phyloP scores from a whole-genome alignment of 352 stramenopile genomes.

The Phytophthora quininea region DNA sequence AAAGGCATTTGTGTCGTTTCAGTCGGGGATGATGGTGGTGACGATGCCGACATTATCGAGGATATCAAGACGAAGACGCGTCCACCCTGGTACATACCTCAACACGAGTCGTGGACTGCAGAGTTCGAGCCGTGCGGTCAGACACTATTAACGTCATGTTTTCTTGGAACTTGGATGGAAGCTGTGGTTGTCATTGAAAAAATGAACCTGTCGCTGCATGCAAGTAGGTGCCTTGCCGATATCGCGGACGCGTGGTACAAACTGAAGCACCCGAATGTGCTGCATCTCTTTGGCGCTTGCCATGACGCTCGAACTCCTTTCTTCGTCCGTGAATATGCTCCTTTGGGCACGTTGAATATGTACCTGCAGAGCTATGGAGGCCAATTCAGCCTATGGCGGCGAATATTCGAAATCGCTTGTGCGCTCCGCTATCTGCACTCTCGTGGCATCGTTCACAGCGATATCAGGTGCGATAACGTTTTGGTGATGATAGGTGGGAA shows the following conservation, averaged over 20 bases:
- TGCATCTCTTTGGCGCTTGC: neutral
- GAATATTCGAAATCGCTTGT: neutral
- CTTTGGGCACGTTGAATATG: neutral
- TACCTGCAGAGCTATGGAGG: neutral
- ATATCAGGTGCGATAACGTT: neutral
- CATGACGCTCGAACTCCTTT: neutral
- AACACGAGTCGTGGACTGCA: no score
- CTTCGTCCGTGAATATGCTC: neutral
- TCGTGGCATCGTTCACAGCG: neutral
- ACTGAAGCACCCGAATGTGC: neutral
- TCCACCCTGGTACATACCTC: no score
- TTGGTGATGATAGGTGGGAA: neutral
- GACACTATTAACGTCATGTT: no score
- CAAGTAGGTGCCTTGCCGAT: no score
- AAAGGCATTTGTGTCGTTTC: no score
- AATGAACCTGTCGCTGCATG: no score
- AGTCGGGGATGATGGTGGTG: no score
- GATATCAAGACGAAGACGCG: no score
- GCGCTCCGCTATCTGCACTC: neutral
- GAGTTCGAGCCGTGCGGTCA: no score
- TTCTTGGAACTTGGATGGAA: no score
- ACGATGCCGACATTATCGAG: no score
- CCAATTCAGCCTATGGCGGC: neutral
- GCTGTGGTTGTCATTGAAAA: no score
- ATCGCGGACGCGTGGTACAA: neutral